Evolutionary conservation across 306 rosid species (phyloP), one percentile per base, ranked within the genome.

Genomic region (Dalbergia cultrata): DNA sequence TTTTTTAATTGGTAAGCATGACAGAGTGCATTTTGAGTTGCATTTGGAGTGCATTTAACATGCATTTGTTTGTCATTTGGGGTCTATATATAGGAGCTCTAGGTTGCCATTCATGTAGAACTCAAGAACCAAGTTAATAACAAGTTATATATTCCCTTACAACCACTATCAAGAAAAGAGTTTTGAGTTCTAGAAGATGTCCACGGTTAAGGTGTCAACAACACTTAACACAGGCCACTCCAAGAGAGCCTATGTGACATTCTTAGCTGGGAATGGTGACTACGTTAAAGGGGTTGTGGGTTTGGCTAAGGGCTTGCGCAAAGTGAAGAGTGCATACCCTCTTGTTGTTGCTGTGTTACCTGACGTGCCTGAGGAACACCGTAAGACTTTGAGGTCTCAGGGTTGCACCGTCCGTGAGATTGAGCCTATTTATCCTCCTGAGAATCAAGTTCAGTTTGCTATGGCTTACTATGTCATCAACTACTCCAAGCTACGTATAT

Each of bases 381-480:
- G 97, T 8, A 11, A 68, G 52, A 74, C 87, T 8, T 83, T 94
- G 8, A 35, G 49, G 7, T 85, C 90, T 1, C 97, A 94, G 22
- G 93, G 92, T 13, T 94, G 98, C 80, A 76, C 87, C 4, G 84
- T 92, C 7, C 77, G 85, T 21, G 89, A 88, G 86, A 92, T 94
- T 33, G 86, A 80, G 22, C 97, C 97, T 0, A 85, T 94, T 0
- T 60, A 90, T 64, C 98, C 98, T 0, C 98, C 97, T 0, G 71
- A 84, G 43, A 94, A 92, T 35, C 98, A 92, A 13, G 92, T 96
- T 7, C 83, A 85, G 21, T 94, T 86, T n/a, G 98, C 97, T 33
- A 87, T 87, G 93, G 86, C 97, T 4, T 90, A 91, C 64, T 94
- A 94, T 63, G 98, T 92, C 81, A 92, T 90, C 87, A 94, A 92